phyloP scores from a whole-genome alignment of 805 yeast species.

The Kodamaea kakaduensis region DNA sequence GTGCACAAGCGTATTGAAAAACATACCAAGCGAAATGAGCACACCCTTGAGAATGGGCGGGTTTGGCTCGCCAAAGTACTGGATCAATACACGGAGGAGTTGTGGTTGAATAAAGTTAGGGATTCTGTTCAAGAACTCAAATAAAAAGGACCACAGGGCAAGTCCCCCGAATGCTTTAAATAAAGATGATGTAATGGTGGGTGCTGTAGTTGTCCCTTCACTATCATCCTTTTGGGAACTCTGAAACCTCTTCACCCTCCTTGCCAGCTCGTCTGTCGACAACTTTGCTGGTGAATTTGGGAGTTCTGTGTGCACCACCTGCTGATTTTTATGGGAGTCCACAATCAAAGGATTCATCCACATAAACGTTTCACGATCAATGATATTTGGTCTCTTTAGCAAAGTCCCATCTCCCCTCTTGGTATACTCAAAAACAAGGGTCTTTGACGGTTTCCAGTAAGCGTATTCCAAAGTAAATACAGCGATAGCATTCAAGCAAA shows the following conservation, averaged over 20 bases:
- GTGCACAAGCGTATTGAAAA: constrained; percentile 54
- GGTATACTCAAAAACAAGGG: constrained; percentile 28
- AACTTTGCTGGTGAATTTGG: constrained; percentile 27
- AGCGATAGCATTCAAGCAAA: constrained; percentile 24
- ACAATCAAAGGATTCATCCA: constrained; percentile 47
- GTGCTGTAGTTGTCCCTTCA: constrained; percentile 6
- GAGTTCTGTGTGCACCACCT: constrained; percentile 31
- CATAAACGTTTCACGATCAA: constrained; percentile 39
- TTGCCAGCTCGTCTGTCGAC: constrained; percentile 19
- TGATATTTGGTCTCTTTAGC: constrained; percentile 27
- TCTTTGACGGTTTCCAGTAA: constrained; percentile 39
- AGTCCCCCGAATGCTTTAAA: constrained; percentile 25
- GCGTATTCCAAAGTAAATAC: constrained; percentile 39
- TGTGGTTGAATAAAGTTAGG: constrained; percentile 79
- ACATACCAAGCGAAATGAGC: constrained; percentile 60
- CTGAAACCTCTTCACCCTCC: constrained; percentile 17
- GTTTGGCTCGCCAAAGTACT: constrained; percentile 48
- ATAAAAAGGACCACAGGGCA: constrained; percentile 19
- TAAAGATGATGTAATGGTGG: constrained; percentile 15
- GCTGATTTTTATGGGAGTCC: constrained; percentile 35
- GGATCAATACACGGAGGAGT: constrained; percentile 61
- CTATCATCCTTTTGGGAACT: too few relatives aligned
- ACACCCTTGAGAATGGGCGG: constrained; percentile 56
- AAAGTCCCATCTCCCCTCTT: constrained; percentile 14
- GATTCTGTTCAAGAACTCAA: constrained; percentile 21